Base-by-base conservation (phyloP, 805 yeast species). In the Saccharomycopsis sp. region DNA sequence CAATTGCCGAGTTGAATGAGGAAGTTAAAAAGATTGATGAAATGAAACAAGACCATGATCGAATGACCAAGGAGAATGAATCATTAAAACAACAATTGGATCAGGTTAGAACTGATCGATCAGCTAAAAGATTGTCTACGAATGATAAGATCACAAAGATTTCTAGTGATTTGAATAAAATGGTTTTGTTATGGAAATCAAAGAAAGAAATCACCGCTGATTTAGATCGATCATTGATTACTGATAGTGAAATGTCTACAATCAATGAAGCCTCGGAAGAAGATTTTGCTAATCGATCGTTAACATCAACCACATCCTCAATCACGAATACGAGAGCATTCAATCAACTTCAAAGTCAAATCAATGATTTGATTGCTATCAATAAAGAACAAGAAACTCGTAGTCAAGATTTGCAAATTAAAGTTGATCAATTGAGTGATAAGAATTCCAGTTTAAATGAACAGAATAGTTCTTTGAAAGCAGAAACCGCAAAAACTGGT, bases 311-410 rank as follows among this genome's bases (percentile, higher is more conserved):
- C 24, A 31, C 39, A 11, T 46, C 43, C 4, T 11, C 28, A 28
- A 14, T 28, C 20, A 31, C 51, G 11, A 40, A 31, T 24, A 9
- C 23, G n/a, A 41, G 35, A 29, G 52, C 52, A 9, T 49, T 49
- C 37, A 42, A 55, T 20, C 66, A 66, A 49, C 61, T 81, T 43
- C 83, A 77, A 45, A 53, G 61, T 17, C 84, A 79, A 53, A 65
- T 81, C 42, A 79, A 78, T 49, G 76, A 76, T 20, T 61, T 81
- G 45, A 54, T 79, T 50, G 51, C 54, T 13, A 70, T 74, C 17
- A 70, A 75, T 47, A 68, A 74, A 51, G 66, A 63, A 17, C 64
- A 67, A 26, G 68, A 66, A 32, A 39, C 56, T 3, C 52, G 60
- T 1, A 58, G 56, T 33, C 59, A 60, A 20, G 54, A 60, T 13